Conservation (phyloP, 495 filamentous ascomycete species). For the Aspergillus saccharolyticus region DNA sequence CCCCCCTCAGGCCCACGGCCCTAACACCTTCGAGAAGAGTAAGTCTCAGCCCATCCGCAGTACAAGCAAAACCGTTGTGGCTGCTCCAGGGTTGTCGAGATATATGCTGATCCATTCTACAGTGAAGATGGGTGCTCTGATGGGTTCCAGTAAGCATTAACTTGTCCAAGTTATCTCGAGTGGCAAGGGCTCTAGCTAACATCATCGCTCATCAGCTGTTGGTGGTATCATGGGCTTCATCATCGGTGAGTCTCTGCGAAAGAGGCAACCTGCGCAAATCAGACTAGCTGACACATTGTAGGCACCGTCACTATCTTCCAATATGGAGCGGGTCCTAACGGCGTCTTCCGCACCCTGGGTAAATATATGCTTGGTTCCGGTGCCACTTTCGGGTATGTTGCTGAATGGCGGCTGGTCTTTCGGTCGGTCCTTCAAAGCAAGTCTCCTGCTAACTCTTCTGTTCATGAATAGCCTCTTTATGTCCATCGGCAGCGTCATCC, state of each 20-base stretch:
- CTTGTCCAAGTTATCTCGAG: constrained; percentile 3
- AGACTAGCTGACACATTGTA: constrained; percentile 30
- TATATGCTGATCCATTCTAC: constrained; percentile 23
- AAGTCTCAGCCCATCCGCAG: constrained; percentile 28
- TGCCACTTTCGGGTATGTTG: constrained; percentile 84
- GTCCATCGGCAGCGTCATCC: constrained; percentile 94
- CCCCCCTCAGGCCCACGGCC: constrained; percentile 53
- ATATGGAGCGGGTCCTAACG: constrained; percentile 88
- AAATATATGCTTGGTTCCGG: constrained; percentile 98
- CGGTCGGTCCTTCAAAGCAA: background rate
- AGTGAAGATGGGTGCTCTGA: constrained; percentile 98
- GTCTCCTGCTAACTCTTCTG: background rate
- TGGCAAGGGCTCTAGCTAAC: background rate
- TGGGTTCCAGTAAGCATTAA: constrained; percentile 80
- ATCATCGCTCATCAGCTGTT: constrained; percentile 57
- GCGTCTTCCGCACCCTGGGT: constrained; percentile 84
- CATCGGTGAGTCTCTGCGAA: constrained; percentile 59
- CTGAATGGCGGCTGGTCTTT: background rate
- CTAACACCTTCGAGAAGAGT: constrained; percentile 92
- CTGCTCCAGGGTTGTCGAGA: background rate
- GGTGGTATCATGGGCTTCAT: constrained; percentile 97
- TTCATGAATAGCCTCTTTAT: constrained; percentile 80
- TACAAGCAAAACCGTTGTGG: background rate
- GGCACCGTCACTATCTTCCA: constrained; percentile 90
- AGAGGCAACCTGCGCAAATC: background rate